Percentiles rank a stretch among this genome's conserved stretches.
phyloP scores from a whole-genome alignment of 1,139 yeast genomes.

The Tardiomyces digboiensis region DNA sequence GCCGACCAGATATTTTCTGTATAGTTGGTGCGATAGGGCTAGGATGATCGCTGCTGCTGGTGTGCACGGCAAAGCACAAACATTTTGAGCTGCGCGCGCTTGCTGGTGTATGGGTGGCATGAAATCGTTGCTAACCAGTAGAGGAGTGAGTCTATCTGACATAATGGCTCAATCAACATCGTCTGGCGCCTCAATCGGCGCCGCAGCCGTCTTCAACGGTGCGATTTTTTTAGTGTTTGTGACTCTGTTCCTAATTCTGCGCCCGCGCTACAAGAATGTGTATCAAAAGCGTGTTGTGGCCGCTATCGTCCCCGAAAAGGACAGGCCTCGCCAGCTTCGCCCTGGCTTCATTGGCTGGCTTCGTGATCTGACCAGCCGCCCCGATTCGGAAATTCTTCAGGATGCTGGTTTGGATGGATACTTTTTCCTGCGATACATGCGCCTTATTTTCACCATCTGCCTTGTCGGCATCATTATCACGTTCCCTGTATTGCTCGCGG shows the following conservation, averaged over 20 bases:
- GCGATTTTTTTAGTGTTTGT: constrained; percentile 50
- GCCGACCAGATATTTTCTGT: no score
- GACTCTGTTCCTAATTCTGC: constrained; percentile 46
- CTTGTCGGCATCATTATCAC: constrained; percentile 53
- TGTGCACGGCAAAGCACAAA: no score
- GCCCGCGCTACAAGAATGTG: constrained; percentile 58
- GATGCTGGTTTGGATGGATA: constrained; percentile 87
- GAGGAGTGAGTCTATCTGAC: no score
- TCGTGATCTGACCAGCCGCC: constrained; percentile 31
- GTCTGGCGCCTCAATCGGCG: background rate
- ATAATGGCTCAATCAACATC: background rate
- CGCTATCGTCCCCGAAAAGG: constrained; percentile 31
- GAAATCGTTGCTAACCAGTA: no score
- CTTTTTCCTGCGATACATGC: constrained; percentile 69
- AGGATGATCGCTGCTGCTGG: no score
- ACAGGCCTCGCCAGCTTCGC: constrained; percentile 26
- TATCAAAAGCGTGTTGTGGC: constrained; percentile 67
- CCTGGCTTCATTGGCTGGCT: constrained; percentile 27
- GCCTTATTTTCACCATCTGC: constrained; percentile 50
- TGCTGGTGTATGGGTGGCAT: no score
- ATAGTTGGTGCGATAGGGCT: no score
- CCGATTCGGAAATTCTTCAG: constrained; percentile 62
- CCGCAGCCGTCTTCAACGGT: constrained; percentile 28
- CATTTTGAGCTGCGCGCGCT: no score
- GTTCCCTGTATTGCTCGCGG: constrained; percentile 77